Base-by-base conservation (phyloP, 176 grass and related monocot genomes). In the Oryza glumipatula region DNA sequence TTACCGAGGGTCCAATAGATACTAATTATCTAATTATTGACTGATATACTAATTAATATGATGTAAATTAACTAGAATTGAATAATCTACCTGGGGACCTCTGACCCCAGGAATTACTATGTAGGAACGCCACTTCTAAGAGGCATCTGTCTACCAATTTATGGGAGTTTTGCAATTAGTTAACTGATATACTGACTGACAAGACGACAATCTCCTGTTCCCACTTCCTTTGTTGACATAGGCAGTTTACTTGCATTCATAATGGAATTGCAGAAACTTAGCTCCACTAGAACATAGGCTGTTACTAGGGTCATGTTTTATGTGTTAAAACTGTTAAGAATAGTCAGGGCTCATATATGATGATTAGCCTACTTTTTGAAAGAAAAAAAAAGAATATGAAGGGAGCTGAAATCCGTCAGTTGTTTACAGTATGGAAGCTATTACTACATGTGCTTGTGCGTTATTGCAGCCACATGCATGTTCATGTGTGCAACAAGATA, bases 391-490 rank as follows among this genome's bases (percentile, higher is more conserved):
- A 28, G 28, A 28, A 9, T 74, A 4, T 7, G 23, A 73, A 73
- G 36, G 36, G 69, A 83, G 33, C 0, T 45, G 38, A 1, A 46
- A 16, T 63, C 36, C 19, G 7, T 63, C 24, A 23, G 22, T 48
- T 48, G 39, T 71, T 47, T 81, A 68, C 5, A 21, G 30, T 51
- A 89, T 65, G 28, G 28, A 63, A 64, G 28, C 28, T 28, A 28
- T 28, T 28, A 28, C 28, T 28, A 28, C 28, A 33, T 85, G 77
- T 76, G 79, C 21, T 13, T 44, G 45, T 33, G 36, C 22, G 16
- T 30, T 82, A n/a, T 65, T 73, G 60, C 70, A 45, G 22, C 44
- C 74, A 73, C 21, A 76, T 80, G 36, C 33, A 60, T 84, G 74
- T 45, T 79, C 21, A 56, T 58, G 5, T 67, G 65, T 36, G 16